Evolutionary conservation across 1,284 basidiomycete genomes (phyloP), one percentile per base, ranked within the genome.

Genomic region (Mycena sp.): DNA sequence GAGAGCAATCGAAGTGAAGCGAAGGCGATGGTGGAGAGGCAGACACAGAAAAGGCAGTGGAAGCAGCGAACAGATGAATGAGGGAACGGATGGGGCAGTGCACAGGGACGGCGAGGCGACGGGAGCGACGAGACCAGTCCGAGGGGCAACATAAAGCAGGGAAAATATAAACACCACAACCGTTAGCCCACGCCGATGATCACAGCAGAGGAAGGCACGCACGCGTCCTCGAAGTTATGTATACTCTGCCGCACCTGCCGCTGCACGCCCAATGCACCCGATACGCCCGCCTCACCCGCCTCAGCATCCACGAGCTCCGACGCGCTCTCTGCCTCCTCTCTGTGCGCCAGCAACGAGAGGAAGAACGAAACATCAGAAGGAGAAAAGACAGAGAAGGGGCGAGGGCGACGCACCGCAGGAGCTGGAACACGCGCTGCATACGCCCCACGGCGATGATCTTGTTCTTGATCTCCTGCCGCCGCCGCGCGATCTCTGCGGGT

Each of bases 391-490:
- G n/a, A 6, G 11, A 7, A 32, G 25, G 1, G 43, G 45, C 26
- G 43, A 21, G n/a, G n/a, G n/a, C n/a, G n/a, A 77, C 87, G 68
- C 57, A 93, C 90, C 95, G 90, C 41, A 98, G 81, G 56, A 97
- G 82, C 58, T 94, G 89, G 83, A 97, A 98, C 50, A 98, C 90
- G 32, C 91, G 82, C 65, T 94, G 93, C 94, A 98, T 96, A 74
- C 90, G 86, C n/a, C 96, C 95, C 40, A 98, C 83, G 2, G 94
- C 95, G 67, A 96, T 80, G 71, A 98, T 97, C 86, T 98, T 98
- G 80, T 90, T 95, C 85, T 95, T 98, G 83, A 99, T 98, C 68
- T 90, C 85, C 71, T 93, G 86, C 73, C 88, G 83, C 68, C 90
- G 84, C 65, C 68, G 75, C 45, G 75, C 77, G 44, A 78, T 71